Evolutionary conservation across 83 land plant species (phyloP), one percentile per base, ranked within the genome.

Genomic region (Larix sibirica): DNA sequence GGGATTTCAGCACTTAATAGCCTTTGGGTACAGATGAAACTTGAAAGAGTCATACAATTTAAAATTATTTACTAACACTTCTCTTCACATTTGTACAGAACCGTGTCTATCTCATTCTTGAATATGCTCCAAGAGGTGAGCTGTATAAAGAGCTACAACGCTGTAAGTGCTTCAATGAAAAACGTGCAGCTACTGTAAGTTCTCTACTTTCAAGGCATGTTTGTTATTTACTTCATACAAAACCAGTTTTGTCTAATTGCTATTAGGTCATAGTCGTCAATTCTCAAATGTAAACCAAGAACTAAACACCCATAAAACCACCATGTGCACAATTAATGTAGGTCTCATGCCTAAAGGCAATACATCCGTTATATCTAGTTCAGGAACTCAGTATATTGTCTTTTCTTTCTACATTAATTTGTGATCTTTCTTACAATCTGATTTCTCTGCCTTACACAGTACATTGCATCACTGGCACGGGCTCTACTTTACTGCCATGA

Each of bases 51-150:
- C 47, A 40, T 38, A 21, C 56, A 74, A 73, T 13, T 77, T 60
- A 26, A 79, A 24, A 64, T 47, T 28, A n/a, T 54, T 58, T 68
- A 38, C 70, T n/a, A 14, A n/a, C 17, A 62, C 63, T 31, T 23
- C 21, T 50, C 24, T 13, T 77, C 12, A 28, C 21, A 31, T 75
- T 75, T 82, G 20, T 24, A 79, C 95, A 97, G 99, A 91, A 84
- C 50, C 84, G 99, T 24, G 96, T 97, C 38, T 95, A 92, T 79
- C 79, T 95, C 68, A 94, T 97, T 82, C 67, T 97, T 26, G 99
- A 96, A 81, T 96, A 95, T 89, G 98, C 98, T 44, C 91, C 96
- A 60, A 93, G 85, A 82, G 99, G 99, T 38, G 99, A 96, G 75
- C 92, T 96, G 17, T 96, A 96, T 85, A 95, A 93, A 80, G 96